Evolutionary conservation across 305 asterid species (phyloP).

Genomic region (Rubia tinctorum): DNA sequence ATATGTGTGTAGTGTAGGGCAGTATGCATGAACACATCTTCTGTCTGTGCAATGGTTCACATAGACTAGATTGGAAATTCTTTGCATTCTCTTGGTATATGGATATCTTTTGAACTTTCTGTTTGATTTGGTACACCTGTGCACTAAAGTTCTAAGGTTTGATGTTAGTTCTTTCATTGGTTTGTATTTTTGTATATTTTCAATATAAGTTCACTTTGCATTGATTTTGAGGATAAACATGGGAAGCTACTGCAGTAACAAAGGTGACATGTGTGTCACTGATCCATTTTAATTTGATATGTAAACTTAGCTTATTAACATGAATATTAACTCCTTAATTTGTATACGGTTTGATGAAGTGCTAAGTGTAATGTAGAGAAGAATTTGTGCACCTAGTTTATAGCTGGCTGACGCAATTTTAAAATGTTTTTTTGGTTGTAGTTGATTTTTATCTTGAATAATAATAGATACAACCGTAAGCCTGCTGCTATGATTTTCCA

Average conservation of each 20-base stretch:
- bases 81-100: neutral
- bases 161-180: neutral
- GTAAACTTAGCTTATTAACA: neutral
- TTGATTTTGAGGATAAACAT: neutral
- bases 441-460: neutral
- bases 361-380: neutral
- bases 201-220: neutral
- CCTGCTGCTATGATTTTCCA: neutral
- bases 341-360: neutral
- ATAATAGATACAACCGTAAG: neutral
- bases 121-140: neutral
- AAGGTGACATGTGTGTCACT: neutral
- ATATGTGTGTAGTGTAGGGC: neutral
- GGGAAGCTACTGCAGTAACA: constrained; percentile 2
- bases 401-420: neutral
- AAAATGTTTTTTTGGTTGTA: neutral
- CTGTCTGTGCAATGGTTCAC: neutral
- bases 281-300: neutral
- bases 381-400: neutral
- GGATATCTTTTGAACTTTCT: neutral
- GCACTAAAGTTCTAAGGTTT: neutral
- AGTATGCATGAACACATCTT: neutral
- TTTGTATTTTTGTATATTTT: neutral
- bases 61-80: neutral
- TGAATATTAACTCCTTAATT: neutral